phyloP scores from a whole-genome alignment of 345 rosid genomes.

The Melastoma malabathricum region DNA sequence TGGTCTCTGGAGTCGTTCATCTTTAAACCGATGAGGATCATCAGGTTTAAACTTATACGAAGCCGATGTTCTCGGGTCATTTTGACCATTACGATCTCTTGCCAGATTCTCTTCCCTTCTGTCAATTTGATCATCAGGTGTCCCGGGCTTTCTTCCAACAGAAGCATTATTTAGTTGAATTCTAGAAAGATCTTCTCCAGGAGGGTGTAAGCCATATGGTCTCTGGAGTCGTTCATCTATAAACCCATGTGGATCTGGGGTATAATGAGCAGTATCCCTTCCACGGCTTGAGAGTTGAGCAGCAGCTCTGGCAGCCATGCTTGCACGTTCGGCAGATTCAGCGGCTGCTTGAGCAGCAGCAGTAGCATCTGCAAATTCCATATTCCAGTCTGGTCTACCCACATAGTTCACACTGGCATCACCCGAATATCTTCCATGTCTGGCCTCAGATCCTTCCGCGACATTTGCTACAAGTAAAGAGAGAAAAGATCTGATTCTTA shows the following conservation, averaged over 20 bases:
- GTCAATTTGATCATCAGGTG: constrained; percentile 17
- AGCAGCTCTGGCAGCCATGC: constrained; percentile 93
- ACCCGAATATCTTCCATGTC: constrained; percentile 18
- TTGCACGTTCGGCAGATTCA: constrained; percentile 93
- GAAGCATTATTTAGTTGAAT: neutral
- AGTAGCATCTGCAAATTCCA: constrained; percentile 73
- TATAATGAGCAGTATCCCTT: constrained; percentile 22
- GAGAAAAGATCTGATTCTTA: neutral
- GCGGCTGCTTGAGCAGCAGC: constrained; percentile 93
- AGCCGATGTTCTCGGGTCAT: too few relatives aligned
- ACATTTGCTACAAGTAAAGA: constrained; percentile 23
- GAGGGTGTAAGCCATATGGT: neutral
- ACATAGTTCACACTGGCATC: constrained; percentile 16
- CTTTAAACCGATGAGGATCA: constrained; percentile 19
- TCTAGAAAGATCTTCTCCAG: constrained; percentile 1
- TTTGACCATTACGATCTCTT: constrained; percentile 8
- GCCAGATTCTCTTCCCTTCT: constrained; percentile 8
- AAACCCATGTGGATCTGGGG: constrained; percentile 21
- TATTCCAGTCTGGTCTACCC: constrained; percentile 37
- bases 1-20: neutral
- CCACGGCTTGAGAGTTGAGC: constrained; percentile 74
- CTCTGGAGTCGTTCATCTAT: constrained; percentile 2
- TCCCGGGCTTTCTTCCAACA: constrained; percentile 1
- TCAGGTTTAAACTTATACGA: too few relatives aligned
- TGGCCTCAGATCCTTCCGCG: constrained; percentile 22